These are phyloP conservation scores for Alternaria viburni DNA, from an alignment of 2,329 filamentous ascomycete genomes.

Conservation along the genomic window DNA sequence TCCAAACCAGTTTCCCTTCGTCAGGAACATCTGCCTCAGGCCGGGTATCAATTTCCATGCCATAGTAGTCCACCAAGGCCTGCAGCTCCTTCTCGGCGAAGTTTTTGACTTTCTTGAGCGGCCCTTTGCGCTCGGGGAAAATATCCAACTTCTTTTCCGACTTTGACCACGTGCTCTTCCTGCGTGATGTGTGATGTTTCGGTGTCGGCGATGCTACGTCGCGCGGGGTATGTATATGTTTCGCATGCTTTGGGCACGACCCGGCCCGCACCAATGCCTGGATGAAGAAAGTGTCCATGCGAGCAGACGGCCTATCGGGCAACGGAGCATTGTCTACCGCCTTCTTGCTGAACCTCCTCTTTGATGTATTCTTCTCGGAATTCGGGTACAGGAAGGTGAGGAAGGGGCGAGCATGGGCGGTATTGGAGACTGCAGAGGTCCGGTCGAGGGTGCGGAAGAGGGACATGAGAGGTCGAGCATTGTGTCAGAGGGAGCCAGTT, in stretches of 20 bases:
- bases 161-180: conserved; percentile 18
- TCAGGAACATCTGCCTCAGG: conserved; percentile 43
- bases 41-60: conserved; percentile 30
- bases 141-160: conserved; percentile 16
- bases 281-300: conserved; percentile 61
- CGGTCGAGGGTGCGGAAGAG: conserved; percentile 62
- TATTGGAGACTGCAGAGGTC: conserved; percentile 57
- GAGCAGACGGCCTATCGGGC: conserved; percentile 9
- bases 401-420: conserved; percentile 41
- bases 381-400: conserved; percentile 45
- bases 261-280: conserved; percentile 60
- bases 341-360: conserved; percentile 28
- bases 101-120: conserved; percentile 34
- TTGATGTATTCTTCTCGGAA: neutral
- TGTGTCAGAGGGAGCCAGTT: conserved; percentile 50
- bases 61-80: conserved; percentile 58
- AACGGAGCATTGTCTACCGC: conserved; percentile 18
- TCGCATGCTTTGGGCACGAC: conserved; percentile 58
- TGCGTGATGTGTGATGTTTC: conserved; percentile 21
- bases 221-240: conserved; percentile 36
- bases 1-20: conserved; percentile 36
- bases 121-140: conserved; percentile 16
- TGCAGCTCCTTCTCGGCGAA: conserved; percentile 53
- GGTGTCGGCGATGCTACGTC: neutral
- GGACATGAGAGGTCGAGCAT: conserved; percentile 71